These are phyloP conservation scores for Acanthochlamys bracteata DNA, from an alignment of 106 monocot genomes.

Conservation along the genomic window DNA sequence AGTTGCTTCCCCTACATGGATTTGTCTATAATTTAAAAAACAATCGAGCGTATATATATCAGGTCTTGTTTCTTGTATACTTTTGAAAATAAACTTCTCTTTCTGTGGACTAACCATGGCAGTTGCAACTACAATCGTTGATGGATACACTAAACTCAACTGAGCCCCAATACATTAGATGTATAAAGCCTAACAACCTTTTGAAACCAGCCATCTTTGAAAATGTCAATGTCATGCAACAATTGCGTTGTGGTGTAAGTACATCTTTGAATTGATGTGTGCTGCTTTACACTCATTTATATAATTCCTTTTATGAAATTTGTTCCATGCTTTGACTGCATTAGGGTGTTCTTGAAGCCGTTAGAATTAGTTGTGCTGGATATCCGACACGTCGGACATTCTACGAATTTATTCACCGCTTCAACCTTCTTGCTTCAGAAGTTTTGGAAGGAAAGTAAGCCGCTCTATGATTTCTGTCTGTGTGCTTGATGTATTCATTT, in stretches of 20 bases:
- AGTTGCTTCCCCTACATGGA: neutral
- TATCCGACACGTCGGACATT: constrained; percentile 94
- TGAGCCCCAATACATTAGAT: constrained; percentile 98
- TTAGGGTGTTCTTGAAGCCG: constrained; percentile 99
- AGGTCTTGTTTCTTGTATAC: neutral
- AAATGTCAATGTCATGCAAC: constrained; percentile 94
- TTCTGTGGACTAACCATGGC: constrained; percentile 13
- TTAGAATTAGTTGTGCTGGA: constrained; percentile 98
- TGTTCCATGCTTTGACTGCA: neutral
- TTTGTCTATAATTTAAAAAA: neutral
- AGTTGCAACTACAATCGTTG: constrained; percentile 87
- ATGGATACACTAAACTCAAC: constrained; percentile 98
- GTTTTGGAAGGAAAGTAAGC: constrained; percentile 84
- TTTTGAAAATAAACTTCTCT: neutral
- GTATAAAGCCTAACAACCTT: constrained; percentile 96
- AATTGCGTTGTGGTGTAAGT: constrained; percentile 98
- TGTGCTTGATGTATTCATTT: neutral
- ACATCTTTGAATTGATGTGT: constrained; percentile 8
- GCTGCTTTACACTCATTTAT: neutral
- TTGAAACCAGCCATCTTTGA: constrained; percentile 94
- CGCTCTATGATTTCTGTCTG: neutral
- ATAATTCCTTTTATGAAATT: neutral
- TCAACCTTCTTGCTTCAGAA: constrained; percentile 82
- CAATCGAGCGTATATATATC: neutral
- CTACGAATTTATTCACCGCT: constrained; percentile 94